These are phyloP conservation scores for Euphrasia confusa DNA, from an alignment of 257 asterid genomes.

Conservation along the genomic window DNA sequence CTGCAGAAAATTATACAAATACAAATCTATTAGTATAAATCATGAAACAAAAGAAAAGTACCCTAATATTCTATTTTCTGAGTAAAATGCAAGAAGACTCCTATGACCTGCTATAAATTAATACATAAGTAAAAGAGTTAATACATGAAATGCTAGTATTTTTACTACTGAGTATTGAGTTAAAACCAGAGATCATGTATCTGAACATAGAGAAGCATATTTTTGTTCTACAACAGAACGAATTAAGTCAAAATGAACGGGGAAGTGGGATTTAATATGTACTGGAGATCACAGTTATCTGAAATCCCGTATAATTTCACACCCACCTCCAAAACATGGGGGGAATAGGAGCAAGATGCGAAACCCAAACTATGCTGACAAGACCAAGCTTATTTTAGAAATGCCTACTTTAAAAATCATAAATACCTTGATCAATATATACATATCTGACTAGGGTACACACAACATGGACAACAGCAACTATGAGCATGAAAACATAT, in stretches of 20 bases:
- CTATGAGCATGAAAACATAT: too few relatives aligned
- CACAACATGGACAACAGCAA: too few relatives aligned
- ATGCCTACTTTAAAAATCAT: too few relatives aligned
- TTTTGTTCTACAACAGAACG: constrained; percentile 6
- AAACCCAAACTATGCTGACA: background rate
- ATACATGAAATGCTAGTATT: background rate
- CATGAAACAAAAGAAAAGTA: background rate
- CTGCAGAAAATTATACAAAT: constrained; percentile 27
- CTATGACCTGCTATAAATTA: background rate
- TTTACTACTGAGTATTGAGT: constrained; percentile 1
- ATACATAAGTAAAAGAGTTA: background rate
- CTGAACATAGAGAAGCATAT: constrained; percentile 6
- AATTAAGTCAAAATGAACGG: constrained; percentile 1
- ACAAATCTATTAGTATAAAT: constrained; percentile 2
- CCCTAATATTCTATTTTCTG: background rate
- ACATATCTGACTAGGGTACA: too few relatives aligned
- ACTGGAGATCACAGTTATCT: constrained; percentile 34
- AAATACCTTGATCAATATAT: too few relatives aligned
- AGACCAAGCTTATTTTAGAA: too few relatives aligned
- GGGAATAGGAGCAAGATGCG: constrained; percentile 34
- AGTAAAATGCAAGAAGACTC: background rate
- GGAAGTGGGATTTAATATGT: background rate
- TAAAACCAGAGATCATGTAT: constrained; percentile 1
- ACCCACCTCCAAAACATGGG: constrained; percentile 57
- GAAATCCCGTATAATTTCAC: constrained; percentile 23